Conservation (phyloP, 306 rosid species). For the Hippophae gyantsensis region DNA sequence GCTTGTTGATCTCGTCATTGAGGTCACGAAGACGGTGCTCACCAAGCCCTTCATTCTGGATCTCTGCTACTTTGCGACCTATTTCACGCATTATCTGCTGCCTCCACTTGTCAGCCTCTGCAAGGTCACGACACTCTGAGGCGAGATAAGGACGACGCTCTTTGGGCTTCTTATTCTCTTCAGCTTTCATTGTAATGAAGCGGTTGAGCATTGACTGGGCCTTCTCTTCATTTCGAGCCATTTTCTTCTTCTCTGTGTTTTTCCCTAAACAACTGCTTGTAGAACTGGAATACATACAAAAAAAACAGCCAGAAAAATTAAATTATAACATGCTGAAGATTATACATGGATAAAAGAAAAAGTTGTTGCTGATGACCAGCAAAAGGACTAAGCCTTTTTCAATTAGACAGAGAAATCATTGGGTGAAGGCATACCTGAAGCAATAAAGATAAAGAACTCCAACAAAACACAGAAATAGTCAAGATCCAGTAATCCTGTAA, state of each 20-base stretch:
- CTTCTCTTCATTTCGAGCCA: conserved; percentile 79
- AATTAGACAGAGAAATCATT: too few species aligned
- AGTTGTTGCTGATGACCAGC: too few species aligned
- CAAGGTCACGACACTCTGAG: conserved; percentile 90
- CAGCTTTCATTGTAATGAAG: conserved; percentile 67
- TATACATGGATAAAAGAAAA: too few species aligned
- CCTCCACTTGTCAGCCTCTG: conserved; percentile 89
- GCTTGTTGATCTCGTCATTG: conserved; percentile 91
- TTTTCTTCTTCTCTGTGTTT: conserved; percentile 11
- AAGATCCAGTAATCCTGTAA: too few species aligned
- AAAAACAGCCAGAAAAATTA: too few species aligned
- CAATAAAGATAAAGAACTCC: too few species aligned
- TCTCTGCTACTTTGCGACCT: conserved; percentile 97
- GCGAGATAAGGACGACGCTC: conserved; percentile 72
- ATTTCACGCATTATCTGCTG: conserved; percentile 89
- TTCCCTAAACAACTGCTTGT: too few species aligned
- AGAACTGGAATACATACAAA: too few species aligned
- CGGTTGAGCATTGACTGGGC: conserved; percentile 79
- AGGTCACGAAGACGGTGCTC: conserved; percentile 97
- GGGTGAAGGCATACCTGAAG: too few species aligned
- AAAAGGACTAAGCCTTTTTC: too few species aligned
- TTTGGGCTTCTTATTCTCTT: conserved; percentile 92
- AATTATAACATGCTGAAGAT: too few species aligned
- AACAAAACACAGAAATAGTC: too few species aligned
- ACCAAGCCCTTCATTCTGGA: conserved; percentile 88